Percentiles rank a stretch among this genome's conserved stretches.
Conservation (phyloP, 768 basidiomycete species). For the Serendipita sp. region DNA sequence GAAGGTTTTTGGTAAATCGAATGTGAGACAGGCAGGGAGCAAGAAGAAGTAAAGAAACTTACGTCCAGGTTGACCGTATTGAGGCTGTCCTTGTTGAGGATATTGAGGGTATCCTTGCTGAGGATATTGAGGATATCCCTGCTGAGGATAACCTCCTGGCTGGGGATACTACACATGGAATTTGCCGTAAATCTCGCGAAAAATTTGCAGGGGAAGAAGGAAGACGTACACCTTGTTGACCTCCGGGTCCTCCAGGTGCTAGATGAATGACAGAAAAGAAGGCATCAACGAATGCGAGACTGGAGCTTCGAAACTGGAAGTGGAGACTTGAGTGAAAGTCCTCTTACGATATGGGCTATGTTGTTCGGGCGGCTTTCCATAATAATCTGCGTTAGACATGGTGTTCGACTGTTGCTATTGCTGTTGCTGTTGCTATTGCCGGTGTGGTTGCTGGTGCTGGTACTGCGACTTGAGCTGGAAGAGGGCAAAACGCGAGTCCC, state of each 20-base stretch:
- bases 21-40: background rate
- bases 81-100: background rate
- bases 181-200: background rate
- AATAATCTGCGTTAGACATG: constrained; percentile 4
- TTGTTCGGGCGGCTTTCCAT: background rate
- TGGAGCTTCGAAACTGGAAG: background rate
- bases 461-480: background rate
- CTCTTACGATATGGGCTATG: background rate
- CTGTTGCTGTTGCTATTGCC: background rate
- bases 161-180: background rate
- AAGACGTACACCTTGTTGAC: constrained; percentile 2
- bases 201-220: background rate
- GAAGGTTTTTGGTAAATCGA: background rate
- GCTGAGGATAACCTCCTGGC: background rate
- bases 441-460: background rate
- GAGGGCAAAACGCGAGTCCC: background rate
- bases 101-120: constrained; percentile 19
- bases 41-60: constrained; percentile 67
- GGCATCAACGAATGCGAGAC: background rate
- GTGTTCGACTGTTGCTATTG: too few species aligned
- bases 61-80: constrained; percentile 51
- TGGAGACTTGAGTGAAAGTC: too few species aligned
- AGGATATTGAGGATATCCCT: background rate
- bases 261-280: background rate
- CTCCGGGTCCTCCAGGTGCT: background rate